These are phyloP conservation scores for Leccinum fibrillosum DNA, from an alignment of 768 basidiomycete species.

Conservation along the genomic window DNA sequence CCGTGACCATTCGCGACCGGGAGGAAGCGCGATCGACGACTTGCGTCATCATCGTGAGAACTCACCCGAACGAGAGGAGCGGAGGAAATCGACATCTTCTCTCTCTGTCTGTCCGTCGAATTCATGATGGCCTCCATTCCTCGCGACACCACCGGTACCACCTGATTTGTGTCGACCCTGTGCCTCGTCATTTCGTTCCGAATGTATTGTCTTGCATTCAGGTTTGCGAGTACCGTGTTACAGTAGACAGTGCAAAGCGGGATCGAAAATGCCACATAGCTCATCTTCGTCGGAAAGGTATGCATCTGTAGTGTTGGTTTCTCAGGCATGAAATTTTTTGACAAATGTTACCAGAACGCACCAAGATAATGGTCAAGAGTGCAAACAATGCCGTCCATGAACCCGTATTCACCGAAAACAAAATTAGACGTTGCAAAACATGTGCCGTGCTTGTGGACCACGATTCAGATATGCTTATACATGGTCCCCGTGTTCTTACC, in stretches of 20 bases:
- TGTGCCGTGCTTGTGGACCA: slow-evolving; percentile 1
- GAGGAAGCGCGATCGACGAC: not conserved
- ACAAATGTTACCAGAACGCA: slow-evolving; percentile 26
- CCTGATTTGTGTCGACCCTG: not conserved
- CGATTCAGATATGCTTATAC: not conserved
- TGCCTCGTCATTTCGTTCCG: not conserved
- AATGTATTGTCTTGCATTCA: slow-evolving; percentile 12
- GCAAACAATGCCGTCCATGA: slow-evolving; percentile 49
- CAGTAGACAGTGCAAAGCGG: slow-evolving; percentile 11
- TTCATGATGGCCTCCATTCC: not conserved
- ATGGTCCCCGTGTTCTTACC: not conserved
- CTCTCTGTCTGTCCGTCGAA: not conserved
- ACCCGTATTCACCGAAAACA: slow-evolving; percentile 22
- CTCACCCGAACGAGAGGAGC: not conserved
- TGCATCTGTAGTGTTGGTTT: not conserved
- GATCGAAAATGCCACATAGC: slow-evolving; percentile 1
- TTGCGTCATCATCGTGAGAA: not conserved
- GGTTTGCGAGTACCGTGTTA: slow-evolving; percentile 16
- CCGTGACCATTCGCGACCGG: not conserved
- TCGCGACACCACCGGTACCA: not conserved
- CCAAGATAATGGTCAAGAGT: slow-evolving; percentile 45
- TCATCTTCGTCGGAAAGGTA: not conserved
- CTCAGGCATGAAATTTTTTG: not conserved
- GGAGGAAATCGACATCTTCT: not conserved
- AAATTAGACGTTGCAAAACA: slow-evolving; percentile 6